Evolutionary conservation across 257 asterid genomes (phyloP).

Genomic region (Fraxinus americana): DNA sequence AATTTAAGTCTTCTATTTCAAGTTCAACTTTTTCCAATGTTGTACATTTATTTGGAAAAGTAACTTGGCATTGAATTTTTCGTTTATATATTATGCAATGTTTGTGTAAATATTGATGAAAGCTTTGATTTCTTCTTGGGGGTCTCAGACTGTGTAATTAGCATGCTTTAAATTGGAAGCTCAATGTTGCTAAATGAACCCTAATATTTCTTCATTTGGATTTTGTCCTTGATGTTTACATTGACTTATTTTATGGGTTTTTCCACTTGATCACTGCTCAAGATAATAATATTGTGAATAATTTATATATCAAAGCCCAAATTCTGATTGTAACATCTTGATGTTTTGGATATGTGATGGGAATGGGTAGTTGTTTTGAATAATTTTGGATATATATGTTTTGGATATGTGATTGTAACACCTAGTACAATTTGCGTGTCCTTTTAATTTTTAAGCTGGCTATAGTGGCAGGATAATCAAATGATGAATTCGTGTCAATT

Average conservation of each 20-base stretch:
- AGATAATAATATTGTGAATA: slow-evolving; percentile 19
- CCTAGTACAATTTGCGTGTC: background rate
- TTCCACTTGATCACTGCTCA: slow-evolving; percentile 26
- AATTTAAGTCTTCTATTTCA: background rate
- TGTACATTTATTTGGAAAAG: background rate
- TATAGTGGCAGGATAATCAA: slow-evolving; percentile 79
- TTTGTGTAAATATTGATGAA: no score
- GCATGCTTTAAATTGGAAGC: background rate
- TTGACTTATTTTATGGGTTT: background rate
- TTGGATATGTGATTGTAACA: no score
- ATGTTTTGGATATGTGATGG: no score
- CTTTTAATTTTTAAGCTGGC: slow-evolving; percentile 68
- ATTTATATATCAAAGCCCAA: no score
- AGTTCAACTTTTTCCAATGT: background rate
- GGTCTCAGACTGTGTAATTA: background rate
- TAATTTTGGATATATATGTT: no score
- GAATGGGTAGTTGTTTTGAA: no score
- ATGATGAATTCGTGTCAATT: slow-evolving; percentile 72
- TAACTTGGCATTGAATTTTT: background rate
- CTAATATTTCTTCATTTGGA: background rate
- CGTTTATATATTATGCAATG: background rate
- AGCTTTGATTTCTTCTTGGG: background rate
- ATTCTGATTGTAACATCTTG: no score
- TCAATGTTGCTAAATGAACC: background rate
- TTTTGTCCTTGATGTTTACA: background rate